Conservation (phyloP, 805 yeast species). For the Candida vartiovaarae region DNA sequence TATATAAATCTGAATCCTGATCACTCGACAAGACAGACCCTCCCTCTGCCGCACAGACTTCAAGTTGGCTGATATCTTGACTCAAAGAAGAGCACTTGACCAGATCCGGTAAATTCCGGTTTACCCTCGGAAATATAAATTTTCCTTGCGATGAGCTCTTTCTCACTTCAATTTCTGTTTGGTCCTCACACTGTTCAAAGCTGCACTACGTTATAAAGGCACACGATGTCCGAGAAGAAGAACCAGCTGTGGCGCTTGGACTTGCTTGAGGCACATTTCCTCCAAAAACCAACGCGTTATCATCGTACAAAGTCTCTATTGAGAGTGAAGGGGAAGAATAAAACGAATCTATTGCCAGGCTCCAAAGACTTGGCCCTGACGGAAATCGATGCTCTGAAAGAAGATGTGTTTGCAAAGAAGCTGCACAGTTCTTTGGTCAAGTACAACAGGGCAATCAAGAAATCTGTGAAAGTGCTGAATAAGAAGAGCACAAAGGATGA, state of each 20-base stretch:
- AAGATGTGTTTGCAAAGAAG: constrained; percentile 41
- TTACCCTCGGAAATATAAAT: background rate
- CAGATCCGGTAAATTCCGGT: no score
- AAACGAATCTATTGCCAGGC: constrained; percentile 34
- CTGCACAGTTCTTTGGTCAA: constrained; percentile 38
- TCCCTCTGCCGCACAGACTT: no score
- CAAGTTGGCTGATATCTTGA: no score
- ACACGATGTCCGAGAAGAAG: constrained; percentile 19
- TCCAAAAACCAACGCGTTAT: constrained; percentile 37
- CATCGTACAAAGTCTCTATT: constrained; percentile 36
- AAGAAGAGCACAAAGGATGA: constrained; percentile 13
- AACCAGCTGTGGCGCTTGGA: constrained; percentile 48
- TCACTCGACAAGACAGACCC: no score
- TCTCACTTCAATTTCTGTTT: background rate
- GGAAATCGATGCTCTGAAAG: constrained; percentile 39
- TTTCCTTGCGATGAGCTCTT: background rate
- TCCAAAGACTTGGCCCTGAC: constrained; percentile 32
- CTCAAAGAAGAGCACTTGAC: no score
- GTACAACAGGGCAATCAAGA: constrained; percentile 32
- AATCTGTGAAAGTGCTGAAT: constrained; percentile 14
- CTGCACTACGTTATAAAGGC: background rate
- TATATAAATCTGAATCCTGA: no score
- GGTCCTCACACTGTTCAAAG: background rate
- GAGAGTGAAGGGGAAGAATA: constrained; percentile 26
- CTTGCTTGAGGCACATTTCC: constrained; percentile 44